Conservation (phyloP, 148 eudicot species). For the Rhododendron griersonianum region DNA sequence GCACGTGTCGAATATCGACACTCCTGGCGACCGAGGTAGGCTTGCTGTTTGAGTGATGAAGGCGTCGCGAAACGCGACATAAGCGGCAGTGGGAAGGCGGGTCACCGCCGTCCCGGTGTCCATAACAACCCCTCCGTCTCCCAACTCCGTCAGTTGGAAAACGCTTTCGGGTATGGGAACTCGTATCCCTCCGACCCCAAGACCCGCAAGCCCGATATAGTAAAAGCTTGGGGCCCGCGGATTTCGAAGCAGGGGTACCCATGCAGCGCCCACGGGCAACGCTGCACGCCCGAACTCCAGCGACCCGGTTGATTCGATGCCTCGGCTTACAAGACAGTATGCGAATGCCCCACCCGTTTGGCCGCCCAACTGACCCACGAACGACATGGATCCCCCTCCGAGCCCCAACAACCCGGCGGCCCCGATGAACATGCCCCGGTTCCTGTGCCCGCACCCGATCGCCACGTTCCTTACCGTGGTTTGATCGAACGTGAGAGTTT, state of each 20-base stretch:
- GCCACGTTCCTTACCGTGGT: slow-evolving; percentile 55
- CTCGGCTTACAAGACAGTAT: slow-evolving; percentile 71
- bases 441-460: slow-evolving; percentile 85
- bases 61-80: slow-evolving; percentile 62
- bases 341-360: slow-evolving; percentile 78
- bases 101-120: slow-evolving; percentile 93
- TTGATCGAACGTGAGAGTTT: slow-evolving; percentile 60
- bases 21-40: slow-evolving; percentile 44
- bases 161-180: slow-evolving; percentile 52
- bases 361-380: slow-evolving; percentile 80
- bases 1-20: slow-evolving; percentile 83
- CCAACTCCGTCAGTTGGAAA: slow-evolving; percentile 34
- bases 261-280: slow-evolving; percentile 78
- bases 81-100: slow-evolving; percentile 59
- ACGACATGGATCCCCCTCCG: slow-evolving; percentile 83
- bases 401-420: slow-evolving; percentile 83
- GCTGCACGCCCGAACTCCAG: slow-evolving; percentile 65
- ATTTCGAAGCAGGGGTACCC: slow-evolving; percentile 66
- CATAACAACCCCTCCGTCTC: slow-evolving; percentile 80
- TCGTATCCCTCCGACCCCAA: slow-evolving; percentile 71
- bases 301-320: slow-evolving; percentile 60
- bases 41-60: slow-evolving; percentile 52
- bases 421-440: slow-evolving; percentile 85
- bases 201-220: slow-evolving; percentile 59
- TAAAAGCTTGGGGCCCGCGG: slow-evolving; percentile 68